Evolutionary conservation across 2,329 filamentous ascomycete genomes (phyloP).

Genomic region (Arthrobotrys sinensis): DNA sequence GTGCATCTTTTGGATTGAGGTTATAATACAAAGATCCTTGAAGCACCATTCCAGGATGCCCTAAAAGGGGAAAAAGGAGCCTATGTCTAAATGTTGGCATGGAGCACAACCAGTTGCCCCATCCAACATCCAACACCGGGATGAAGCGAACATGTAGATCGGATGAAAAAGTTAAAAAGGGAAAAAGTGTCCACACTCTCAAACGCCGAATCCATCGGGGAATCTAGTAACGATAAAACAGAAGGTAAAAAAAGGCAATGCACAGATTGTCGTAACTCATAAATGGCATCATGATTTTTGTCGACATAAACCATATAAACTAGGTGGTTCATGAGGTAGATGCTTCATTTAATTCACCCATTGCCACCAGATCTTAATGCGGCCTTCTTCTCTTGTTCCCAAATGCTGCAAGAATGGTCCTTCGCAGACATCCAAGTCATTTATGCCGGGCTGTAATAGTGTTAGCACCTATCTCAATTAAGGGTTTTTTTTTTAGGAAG

Average conservation of each 20-base stretch:
- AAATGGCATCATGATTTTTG: slow-evolving; percentile 51
- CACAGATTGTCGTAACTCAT: slow-evolving; percentile 48
- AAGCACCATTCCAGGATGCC: slow-evolving; percentile 23
- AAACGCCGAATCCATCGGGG: slow-evolving; percentile 60
- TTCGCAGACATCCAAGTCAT: slow-evolving; percentile 49
- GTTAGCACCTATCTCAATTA: slow-evolving; percentile 27
- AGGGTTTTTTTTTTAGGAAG: neutral
- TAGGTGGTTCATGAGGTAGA: slow-evolving; percentile 36
- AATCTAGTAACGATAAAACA: slow-evolving; percentile 45
- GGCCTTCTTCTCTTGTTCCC: slow-evolving; percentile 43
- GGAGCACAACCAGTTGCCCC: slow-evolving; percentile 19
- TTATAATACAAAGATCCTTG: slow-evolving; percentile 37
- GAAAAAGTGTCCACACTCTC: slow-evolving; percentile 14
- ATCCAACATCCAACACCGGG: slow-evolving; percentile 30
- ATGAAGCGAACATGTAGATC: slow-evolving; percentile 37
- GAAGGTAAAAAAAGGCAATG: slow-evolving; percentile 13
- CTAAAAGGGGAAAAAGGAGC: slow-evolving; percentile 21
- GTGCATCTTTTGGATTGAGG: slow-evolving; percentile 16
- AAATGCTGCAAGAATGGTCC: slow-evolving; percentile 28
- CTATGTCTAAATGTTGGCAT: slow-evolving; percentile 6
- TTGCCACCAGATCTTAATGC: slow-evolving; percentile 53
- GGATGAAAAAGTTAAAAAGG: slow-evolving; percentile 26
- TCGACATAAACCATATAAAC: slow-evolving; percentile 22
- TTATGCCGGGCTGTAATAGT: slow-evolving; percentile 8
- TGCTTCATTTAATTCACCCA: slow-evolving; percentile 35